A percentile compares a stretch with the other conserved stretches of the same genome.
Conservation (phyloP, 306 rosid species). For the Amphicarpaea edgeworthii region DNA sequence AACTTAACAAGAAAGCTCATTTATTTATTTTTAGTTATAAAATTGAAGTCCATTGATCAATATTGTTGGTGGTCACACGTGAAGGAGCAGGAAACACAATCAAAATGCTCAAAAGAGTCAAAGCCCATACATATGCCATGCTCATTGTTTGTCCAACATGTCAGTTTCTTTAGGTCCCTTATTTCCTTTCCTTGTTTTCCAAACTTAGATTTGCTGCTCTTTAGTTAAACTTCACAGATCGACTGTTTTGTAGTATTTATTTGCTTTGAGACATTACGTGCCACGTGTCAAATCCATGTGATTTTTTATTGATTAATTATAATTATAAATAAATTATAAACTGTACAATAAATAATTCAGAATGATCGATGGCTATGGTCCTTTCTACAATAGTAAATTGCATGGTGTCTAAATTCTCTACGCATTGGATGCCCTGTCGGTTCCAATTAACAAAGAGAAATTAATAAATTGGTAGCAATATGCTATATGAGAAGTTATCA, state of each 20-base stretch:
- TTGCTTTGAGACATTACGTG: conserved; percentile 30
- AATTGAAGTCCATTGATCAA: conserved; percentile 24
- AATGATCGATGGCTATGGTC: conserved; percentile 36
- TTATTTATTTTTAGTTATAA: neutral
- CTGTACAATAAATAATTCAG: conserved; percentile 35
- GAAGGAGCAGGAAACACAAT: conserved; percentile 43
- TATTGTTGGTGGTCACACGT: conserved; percentile 54
- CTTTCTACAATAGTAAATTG: conserved; percentile 30
- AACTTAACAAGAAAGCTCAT: neutral
- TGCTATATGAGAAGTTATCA: neutral
- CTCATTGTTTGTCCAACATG: conserved; percentile 43
- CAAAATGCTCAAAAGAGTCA: conserved; percentile 32
- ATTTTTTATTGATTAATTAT: neutral
- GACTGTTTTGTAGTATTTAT: conserved; percentile 29
- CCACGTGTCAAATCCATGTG: conserved; percentile 35
- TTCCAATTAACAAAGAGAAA: conserved; percentile 20
- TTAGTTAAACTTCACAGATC: conserved; percentile 24
- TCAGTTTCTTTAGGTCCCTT: neutral
- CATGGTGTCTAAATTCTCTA: conserved; percentile 43
- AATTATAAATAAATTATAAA: conserved; percentile 27
- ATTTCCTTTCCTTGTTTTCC: neutral
- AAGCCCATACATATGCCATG: conserved; percentile 53
- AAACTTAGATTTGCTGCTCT: conserved; percentile 33
- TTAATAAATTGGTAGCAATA: neutral
- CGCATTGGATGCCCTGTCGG: conserved; percentile 55